A percentile compares a stretch with the other conserved stretches of the same genome.
phyloP scores from a whole-genome alignment of 768 basidiomycete species.

The Ephemerocybe angulata region DNA sequence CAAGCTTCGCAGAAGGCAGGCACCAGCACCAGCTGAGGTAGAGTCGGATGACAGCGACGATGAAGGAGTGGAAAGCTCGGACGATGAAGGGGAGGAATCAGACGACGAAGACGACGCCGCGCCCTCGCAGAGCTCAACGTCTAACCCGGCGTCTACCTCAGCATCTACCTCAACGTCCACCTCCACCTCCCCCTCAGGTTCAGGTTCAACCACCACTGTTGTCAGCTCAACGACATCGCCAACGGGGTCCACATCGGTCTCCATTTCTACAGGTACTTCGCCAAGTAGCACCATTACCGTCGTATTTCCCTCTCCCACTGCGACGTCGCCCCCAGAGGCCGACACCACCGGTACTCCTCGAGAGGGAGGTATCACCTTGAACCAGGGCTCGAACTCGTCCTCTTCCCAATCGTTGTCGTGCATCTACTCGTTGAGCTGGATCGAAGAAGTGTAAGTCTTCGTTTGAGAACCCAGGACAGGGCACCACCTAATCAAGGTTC shows the following conservation, averaged over 20 bases:
- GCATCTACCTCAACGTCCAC: not conserved
- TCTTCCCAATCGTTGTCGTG: conserved; percentile 23
- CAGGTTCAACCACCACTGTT: not conserved
- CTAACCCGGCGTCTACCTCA: not conserved
- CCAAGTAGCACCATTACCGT: not conserved
- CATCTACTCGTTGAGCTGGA: conserved; percentile 42
- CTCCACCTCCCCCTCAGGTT: not conserved
- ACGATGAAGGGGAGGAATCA: not conserved
- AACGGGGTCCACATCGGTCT: not conserved
- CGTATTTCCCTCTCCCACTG: not conserved
- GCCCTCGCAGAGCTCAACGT: too few relatives aligned
- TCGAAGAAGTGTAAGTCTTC: conserved; percentile 38
- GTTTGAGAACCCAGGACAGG: not conserved
- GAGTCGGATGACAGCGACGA: not conserved
- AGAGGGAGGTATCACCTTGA: not conserved
- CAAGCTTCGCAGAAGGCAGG: too few relatives aligned
- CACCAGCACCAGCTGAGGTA: not conserved
- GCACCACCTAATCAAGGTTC: not conserved
- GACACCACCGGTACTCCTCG: not conserved
- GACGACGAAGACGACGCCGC: too few relatives aligned
- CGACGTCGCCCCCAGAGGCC: not conserved
- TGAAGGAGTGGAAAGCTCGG: not conserved
- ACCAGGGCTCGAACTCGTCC: not conserved
- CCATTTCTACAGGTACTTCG: not conserved
- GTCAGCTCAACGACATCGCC: not conserved